Conservation (phyloP, 352 stramenopile species). For the Aphanomyces stellatus region DNA sequence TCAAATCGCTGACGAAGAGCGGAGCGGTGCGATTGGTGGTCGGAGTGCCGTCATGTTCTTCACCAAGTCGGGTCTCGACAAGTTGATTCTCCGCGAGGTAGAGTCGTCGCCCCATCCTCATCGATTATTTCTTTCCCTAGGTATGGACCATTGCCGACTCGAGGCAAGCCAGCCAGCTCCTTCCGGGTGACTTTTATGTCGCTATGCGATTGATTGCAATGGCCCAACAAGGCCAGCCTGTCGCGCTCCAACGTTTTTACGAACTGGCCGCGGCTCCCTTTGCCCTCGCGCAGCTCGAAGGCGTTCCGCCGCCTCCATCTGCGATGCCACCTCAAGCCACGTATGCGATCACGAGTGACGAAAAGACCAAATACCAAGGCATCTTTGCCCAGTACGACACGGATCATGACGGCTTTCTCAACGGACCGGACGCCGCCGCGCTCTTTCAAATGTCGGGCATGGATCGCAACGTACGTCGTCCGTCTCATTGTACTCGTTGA, state of each 20-base stretch:
- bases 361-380: conserved; percentile 85
- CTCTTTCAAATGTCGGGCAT: conserved; percentile 92
- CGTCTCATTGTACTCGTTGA: conserved; percentile 1
- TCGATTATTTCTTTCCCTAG: too few relatives aligned
- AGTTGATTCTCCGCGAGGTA: conserved; percentile 65
- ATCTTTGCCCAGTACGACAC: conserved; percentile 91
- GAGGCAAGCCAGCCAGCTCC: conserved; percentile 64
- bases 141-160: conserved; percentile 73
- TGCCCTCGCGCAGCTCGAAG: conserved; percentile 54
- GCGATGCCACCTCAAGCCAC: conserved; percentile 4
- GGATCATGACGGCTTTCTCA: conserved; percentile 86
- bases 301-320: conserved; percentile 36
- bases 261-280: conserved; percentile 48
- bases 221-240: conserved; percentile 61
- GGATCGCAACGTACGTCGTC: conserved; percentile 59
- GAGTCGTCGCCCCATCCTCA: too few relatives aligned
- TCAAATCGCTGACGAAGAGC: conserved; percentile 74
- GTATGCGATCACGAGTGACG: conserved; percentile 83
- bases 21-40: conserved; percentile 76
- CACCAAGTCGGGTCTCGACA: conserved; percentile 84
- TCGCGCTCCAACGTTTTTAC: conserved; percentile 59
- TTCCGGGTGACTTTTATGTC: conserved; percentile 74
- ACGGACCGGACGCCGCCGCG: conserved; percentile 81
- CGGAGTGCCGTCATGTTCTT: conserved; percentile 90
- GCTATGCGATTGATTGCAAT: conserved; percentile 81